These are phyloP conservation scores for Leersia perrieri DNA, from an alignment of 176 grass and related monocot genomes.

Conservation along the genomic window DNA sequence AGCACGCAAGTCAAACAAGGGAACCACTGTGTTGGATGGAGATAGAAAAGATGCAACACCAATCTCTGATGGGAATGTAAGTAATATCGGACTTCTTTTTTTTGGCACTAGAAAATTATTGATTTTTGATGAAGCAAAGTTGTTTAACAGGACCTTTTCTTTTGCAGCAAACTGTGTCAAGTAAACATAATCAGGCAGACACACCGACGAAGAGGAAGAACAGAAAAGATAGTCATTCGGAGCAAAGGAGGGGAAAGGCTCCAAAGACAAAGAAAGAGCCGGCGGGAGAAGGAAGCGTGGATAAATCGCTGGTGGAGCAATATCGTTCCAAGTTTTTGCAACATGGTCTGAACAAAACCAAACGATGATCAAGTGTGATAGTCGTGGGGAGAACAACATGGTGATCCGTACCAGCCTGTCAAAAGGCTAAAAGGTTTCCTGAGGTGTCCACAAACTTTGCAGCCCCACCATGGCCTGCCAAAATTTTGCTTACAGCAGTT, in stretches of 20 bases:
- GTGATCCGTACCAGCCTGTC: background rate
- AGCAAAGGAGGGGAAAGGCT: slow-evolving; percentile 33
- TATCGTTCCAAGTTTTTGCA: slow-evolving; percentile 78
- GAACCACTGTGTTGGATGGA: slow-evolving; percentile 15
- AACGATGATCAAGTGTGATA: slow-evolving; percentile 37
- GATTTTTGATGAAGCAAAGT: slow-evolving; percentile 11
- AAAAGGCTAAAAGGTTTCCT: background rate
- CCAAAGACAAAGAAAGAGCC: slow-evolving; percentile 33
- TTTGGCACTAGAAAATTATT: background rate
- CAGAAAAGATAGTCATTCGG: slow-evolving; percentile 30
- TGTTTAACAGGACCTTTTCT: slow-evolving; percentile 4
- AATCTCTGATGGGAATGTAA: slow-evolving; percentile 29
- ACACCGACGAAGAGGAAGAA: slow-evolving; percentile 46
- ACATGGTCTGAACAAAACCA: slow-evolving; percentile 41
- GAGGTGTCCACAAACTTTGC: background rate
- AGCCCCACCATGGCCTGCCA: background rate
- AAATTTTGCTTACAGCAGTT: slow-evolving; percentile 22
- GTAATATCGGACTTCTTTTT: slow-evolving; percentile 10
- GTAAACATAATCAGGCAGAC: background rate
- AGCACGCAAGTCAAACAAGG: slow-evolving; percentile 40
- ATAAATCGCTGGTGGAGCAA: slow-evolving; percentile 66
- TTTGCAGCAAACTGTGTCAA: slow-evolving; percentile 38
- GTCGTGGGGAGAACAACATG: background rate
- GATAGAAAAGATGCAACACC: background rate
- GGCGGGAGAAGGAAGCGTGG: slow-evolving; percentile 40